phyloP scores from a whole-genome alignment of 73 alveolate genomes.

The Breviolum minutum region DNA sequence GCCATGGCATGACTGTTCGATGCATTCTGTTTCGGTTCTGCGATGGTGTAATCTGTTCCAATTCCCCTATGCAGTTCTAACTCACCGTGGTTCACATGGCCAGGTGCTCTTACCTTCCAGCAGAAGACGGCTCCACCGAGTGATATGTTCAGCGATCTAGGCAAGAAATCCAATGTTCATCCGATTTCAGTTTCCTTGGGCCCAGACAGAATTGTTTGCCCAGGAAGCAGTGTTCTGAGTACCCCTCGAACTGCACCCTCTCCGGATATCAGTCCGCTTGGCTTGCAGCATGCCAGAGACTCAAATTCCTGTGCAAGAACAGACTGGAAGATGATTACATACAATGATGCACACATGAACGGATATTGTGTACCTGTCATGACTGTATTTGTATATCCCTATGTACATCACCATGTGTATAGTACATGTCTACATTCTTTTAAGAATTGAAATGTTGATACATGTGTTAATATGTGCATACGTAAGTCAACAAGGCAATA shows the following conservation, averaged over 20 bases:
- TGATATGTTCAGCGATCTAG: not conserved
- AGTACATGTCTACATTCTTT: too few species aligned
- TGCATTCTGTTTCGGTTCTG: too few species aligned
- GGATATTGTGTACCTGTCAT: too few species aligned
- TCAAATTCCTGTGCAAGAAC: not conserved
- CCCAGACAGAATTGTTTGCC: not conserved
- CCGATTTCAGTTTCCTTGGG: not conserved
- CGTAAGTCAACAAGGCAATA: too few species aligned
- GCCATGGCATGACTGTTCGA: too few species aligned
- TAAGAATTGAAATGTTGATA: too few species aligned
- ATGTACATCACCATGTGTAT: too few species aligned
- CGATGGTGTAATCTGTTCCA: too few species aligned
- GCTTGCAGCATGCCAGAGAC: constrained; percentile 38
- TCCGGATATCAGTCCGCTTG: constrained; percentile 45
- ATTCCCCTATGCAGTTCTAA: too few species aligned
- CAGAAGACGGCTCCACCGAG: not conserved
- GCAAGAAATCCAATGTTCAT: not conserved
- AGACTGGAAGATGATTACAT: not conserved
- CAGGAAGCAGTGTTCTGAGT: not conserved
- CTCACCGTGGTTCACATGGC: not conserved
- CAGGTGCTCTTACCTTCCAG: constrained; percentile 11
- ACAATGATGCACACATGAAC: not conserved
- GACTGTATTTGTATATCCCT: too few species aligned
- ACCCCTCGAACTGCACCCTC: not conserved
- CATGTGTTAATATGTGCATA: too few species aligned